Evolutionary conservation across 768 basidiomycete species (phyloP).

Genomic region (Macrolepiota fuliginosa): DNA sequence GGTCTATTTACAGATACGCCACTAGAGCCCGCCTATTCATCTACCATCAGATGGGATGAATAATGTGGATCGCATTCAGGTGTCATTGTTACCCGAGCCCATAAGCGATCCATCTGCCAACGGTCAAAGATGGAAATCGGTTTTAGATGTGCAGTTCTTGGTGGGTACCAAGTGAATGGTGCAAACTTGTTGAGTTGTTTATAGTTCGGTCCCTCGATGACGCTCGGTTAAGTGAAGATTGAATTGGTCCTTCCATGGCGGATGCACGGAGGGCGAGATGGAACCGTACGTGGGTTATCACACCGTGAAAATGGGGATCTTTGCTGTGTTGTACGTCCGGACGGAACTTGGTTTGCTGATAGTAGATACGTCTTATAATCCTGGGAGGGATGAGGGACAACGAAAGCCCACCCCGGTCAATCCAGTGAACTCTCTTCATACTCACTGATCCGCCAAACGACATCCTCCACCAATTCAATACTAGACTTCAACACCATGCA

Average conservation of each 20-base stretch:
- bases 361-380: slow-evolving; percentile 5
- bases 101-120: not conserved
- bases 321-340: slow-evolving; percentile 1
- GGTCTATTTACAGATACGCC: not conserved
- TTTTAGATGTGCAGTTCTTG: not conserved
- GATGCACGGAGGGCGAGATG: not conserved
- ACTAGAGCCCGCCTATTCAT: not conserved
- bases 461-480: not conserved
- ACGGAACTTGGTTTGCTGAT: slow-evolving; percentile 4
- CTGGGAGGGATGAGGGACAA: not conserved
- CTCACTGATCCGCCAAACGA: not conserved
- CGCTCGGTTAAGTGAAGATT: not conserved
- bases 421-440: not conserved
- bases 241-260: slow-evolving; percentile 1
- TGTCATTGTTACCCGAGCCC: not conserved
- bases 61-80: not conserved
- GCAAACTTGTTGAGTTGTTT: not conserved
- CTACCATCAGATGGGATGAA: not conserved
- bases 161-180: not conserved
- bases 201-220: not conserved
- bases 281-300: slow-evolving; percentile 3
- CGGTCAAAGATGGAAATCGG: not conserved
- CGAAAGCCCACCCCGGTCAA: not conserved
- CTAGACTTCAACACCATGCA: not conserved
- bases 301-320: not conserved